Evolutionary conservation across 2,329 filamentous ascomycete genomes (phyloP), one percentile per base, ranked within the genome.

Genomic region (Basipetospora chlamydospora): DNA sequence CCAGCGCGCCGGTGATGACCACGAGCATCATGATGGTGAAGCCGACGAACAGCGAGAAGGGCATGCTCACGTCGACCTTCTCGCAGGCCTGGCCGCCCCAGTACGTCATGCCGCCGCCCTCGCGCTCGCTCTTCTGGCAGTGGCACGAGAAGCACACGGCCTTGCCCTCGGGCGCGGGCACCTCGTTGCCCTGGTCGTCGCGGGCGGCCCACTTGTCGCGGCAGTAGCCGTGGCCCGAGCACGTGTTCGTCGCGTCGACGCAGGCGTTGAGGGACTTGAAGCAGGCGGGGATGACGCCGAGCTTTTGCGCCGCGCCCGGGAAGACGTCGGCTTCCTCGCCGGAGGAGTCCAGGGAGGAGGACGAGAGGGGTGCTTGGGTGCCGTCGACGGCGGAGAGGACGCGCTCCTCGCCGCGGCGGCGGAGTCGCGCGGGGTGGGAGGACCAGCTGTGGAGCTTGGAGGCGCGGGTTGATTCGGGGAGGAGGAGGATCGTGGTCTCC

Each of bases 1-100:
- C 75, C 47, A 96, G 77, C 9, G 74, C 76, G 53, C 80, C 77
- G 26, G 66, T 67, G 20, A 92, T 60, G 26, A 82, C 59, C 32
- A 73, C 69, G 2, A 90, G 59, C 43, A 92, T 63, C 26, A 76
- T 58, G 33, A 95, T 60, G 4, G 73, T 78, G 47, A 90, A 80
- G 6, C 78, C 75, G 10, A 73, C 71, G 48, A 98, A 77, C 35
- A 98, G 63, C 74, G 86, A 92, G 61, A 98, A 96, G 5, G 81
- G 78, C 20, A 78, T 72, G 54, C 85, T 92, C 36, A 96, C 66
- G 52, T 98, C 88, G 56, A 79, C 72, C 73, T 96, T 98, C 53
- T 90, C 77, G 63, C 90, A 98, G 32, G 80, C 79, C 26, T 74
- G 64, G 12, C 90, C 90, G 34, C 77, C 88, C 85, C 86, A 96